Evolutionary conservation across 2,329 filamentous ascomycete genomes (phyloP).

Genomic region (Bipolaris sorokiniana): DNA sequence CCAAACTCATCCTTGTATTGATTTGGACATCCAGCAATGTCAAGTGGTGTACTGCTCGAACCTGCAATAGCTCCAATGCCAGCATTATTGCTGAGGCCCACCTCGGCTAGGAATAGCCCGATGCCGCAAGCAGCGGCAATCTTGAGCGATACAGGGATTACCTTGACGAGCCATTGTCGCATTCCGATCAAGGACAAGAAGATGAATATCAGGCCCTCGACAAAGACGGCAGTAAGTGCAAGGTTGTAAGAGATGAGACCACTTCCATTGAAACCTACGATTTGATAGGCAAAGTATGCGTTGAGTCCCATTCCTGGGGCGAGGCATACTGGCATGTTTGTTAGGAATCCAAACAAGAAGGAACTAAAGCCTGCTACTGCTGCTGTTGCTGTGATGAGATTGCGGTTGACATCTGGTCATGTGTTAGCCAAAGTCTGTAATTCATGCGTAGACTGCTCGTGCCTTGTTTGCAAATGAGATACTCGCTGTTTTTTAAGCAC

Average conservation of each 20-base stretch:
- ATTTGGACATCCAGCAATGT: slow-evolving; percentile 75
- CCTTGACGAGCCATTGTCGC: slow-evolving; percentile 84
- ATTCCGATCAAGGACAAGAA: slow-evolving; percentile 78
- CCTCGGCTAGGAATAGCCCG: slow-evolving; percentile 77
- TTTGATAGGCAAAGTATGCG: slow-evolving; percentile 83
- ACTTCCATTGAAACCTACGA: slow-evolving; percentile 77
- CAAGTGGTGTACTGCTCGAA: slow-evolving; percentile 66
- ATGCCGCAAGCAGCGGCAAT: slow-evolving; percentile 86
- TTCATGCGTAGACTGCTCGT: neutral
- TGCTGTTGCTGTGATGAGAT: slow-evolving; percentile 82
- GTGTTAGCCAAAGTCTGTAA: neutral
- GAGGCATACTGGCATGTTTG: slow-evolving; percentile 67
- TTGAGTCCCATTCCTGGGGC: slow-evolving; percentile 64
- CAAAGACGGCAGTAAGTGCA: slow-evolving; percentile 84
- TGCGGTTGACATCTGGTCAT: slow-evolving; percentile 66
- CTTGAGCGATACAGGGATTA: slow-evolving; percentile 83
- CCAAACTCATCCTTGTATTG: slow-evolving; percentile 58
- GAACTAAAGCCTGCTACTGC: slow-evolving; percentile 78
- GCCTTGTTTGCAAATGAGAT: slow-evolving; percentile 63
- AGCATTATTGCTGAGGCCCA: slow-evolving; percentile 77
- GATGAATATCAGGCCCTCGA: slow-evolving; percentile 86
- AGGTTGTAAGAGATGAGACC: slow-evolving; percentile 75
- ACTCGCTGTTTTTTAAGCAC: slow-evolving; percentile 64
- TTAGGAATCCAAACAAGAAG: slow-evolving; percentile 80
- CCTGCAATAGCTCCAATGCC: slow-evolving; percentile 82